Percentiles rank a stretch among this genome's conserved stretches.
Evolutionary conservation across 1,284 basidiomycete genomes (phyloP).

Genomic region (Ganoderma lucidum): DNA sequence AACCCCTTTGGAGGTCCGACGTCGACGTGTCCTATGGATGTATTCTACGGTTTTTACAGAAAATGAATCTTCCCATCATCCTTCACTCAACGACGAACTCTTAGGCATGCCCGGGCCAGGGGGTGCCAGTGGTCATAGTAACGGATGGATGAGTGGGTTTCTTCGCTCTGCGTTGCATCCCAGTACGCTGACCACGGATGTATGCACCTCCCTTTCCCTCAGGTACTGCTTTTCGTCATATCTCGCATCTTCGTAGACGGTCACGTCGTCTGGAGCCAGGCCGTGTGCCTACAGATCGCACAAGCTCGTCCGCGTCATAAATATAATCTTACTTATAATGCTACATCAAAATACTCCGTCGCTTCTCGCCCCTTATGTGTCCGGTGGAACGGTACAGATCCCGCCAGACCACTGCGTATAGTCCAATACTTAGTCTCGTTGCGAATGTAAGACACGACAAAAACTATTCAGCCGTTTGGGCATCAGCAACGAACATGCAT

Average conservation of each 20-base stretch:
- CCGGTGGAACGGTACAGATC: not conserved
- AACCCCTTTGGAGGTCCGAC: not conserved
- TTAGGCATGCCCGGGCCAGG: not conserved
- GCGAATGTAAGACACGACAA: not conserved
- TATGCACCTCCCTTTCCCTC: not conserved
- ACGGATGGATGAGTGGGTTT: not conserved
- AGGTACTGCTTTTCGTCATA: not conserved
- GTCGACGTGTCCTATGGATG: not conserved
- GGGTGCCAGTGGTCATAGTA: not conserved
- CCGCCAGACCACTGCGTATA: not conserved
- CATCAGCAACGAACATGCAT: not conserved
- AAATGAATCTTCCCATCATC: not conserved
- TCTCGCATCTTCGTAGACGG: not conserved
- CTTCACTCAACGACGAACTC: not conserved
- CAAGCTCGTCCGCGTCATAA: not conserved
- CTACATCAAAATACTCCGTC: not conserved
- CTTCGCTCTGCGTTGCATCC: not conserved
- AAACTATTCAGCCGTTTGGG: not conserved
- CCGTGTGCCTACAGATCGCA: not conserved
- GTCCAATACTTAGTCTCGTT: not conserved
- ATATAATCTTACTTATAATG: not conserved
- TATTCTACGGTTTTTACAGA: not conserved
- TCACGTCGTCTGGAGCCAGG: not conserved
- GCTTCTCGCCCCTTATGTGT: not conserved
- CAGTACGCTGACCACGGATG: not conserved